A percentile compares a stretch with the other conserved stretches of the same genome.
Conservation (phyloP, 2,329 filamentous ascomycete species). For the Aspergillus sp. region DNA sequence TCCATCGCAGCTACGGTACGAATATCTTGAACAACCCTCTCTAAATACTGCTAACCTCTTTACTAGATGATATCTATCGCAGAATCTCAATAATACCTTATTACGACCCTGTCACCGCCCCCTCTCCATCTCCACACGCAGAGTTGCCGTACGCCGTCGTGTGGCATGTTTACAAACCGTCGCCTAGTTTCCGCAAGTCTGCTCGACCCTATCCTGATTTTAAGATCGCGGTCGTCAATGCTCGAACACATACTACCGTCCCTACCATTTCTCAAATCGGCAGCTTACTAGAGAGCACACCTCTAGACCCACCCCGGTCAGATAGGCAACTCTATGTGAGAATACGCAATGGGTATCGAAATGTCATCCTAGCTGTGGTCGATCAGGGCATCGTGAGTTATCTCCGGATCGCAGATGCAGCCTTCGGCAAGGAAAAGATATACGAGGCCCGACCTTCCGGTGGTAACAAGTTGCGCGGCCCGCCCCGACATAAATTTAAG, state of each 20-base stretch:
- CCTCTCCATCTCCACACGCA: conserved; percentile 23
- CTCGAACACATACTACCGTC: conserved; percentile 63
- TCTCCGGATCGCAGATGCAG: conserved; percentile 74
- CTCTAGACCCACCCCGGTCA: conserved; percentile 61
- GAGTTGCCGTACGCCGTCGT: conserved; percentile 67
- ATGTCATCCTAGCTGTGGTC: conserved; percentile 82
- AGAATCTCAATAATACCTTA: conserved; percentile 72
- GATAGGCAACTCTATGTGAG: conserved; percentile 67
- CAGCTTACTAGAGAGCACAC: conserved; percentile 70
- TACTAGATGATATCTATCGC: conserved; percentile 67
- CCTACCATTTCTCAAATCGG: conserved; percentile 73
- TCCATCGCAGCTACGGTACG: conserved; percentile 55
- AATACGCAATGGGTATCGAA: conserved; percentile 79
- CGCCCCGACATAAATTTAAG: conserved; percentile 28
- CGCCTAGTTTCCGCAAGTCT: conserved; percentile 72
- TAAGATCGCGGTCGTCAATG: conserved; percentile 77
- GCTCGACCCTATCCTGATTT: conserved; percentile 78
- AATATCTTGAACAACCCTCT: neutral
- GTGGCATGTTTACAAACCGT: conserved; percentile 80
- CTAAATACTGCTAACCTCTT: conserved; percentile 34
- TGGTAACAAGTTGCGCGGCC: conserved; percentile 31
- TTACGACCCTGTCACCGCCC: conserved; percentile 57
- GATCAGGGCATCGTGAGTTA: conserved; percentile 90
- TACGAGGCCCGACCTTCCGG: conserved; percentile 50
- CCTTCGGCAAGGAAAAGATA: conserved; percentile 73